Evolutionary conservation across 2,329 filamentous ascomycete genomes (phyloP), one percentile per base, ranked within the genome.

Genomic region (Claviceps humidiphila): DNA sequence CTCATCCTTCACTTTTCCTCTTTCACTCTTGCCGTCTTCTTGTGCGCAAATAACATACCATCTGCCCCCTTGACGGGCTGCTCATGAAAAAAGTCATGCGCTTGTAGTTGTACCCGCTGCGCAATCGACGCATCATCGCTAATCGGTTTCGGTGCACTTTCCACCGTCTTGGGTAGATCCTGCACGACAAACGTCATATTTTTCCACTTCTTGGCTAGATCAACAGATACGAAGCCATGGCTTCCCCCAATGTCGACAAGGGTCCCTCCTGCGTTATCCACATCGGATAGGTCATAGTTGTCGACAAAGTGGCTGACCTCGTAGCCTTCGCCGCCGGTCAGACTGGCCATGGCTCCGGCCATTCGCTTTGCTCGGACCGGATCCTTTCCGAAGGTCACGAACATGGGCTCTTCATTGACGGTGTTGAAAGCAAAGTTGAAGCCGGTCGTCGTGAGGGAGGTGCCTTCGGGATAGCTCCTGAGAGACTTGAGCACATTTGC

Each of bases 201-300:
- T 47, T 68, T 68, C 63, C 74, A 79, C 52, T 63, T 64, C 55
- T 68, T 67, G 2, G 76, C 80, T 44, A 83, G 65, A 3, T 73
- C 75, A n/a, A 77, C 68, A 47, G 69, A 74, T n/a, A 76, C 73
- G 47, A 79, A 76, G 0, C 80, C 80, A 50, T 76, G 74, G 17
- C 74, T 77, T 2, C 80, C 80, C 9, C 80, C 80, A 14, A 81
- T 58, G 51, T 84, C 79, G 4, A 83, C 77, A 41, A 83, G 64
- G 0, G 70, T 77, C 3, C 73, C 78, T 5, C 64, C 63, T 1
- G 54, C 59, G 0, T 63, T 63, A 49, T 78, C 68, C 1, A 81
- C 61, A 1, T 67, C 68, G 1, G 68, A 63, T 58, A 82, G 74
- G 58, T 80, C 74, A 57, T 76, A 81, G 44, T 72, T 74, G 40